Evolutionary conservation across 805 yeast genomes (phyloP), one percentile per base, ranked within the genome.

Genomic region (Zygoascus ofunaensis): DNA sequence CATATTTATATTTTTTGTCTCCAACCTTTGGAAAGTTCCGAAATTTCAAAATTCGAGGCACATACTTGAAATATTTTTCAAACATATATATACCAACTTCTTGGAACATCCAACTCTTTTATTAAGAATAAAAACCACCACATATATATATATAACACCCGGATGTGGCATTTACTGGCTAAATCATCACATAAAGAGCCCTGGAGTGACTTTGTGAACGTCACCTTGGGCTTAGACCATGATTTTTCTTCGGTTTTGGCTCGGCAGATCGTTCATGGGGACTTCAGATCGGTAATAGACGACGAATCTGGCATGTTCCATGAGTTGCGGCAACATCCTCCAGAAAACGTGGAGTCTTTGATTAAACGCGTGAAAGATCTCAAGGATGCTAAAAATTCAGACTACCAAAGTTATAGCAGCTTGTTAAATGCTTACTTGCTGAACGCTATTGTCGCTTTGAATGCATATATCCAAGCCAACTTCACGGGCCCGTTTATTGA

Each of bases 401-500:
- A n/a, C n/a, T n/a, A n/a, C n/a, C n/a, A n/a, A n/a, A n/a, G n/a
- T n/a, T n/a, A n/a, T 34, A 15, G 8, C 22, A 17, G n/a, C n/a
- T n/a, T n/a, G n/a, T 19, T 35, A 23, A 15, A 28, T 15, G 39
- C 39, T 5, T 23, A 28, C n/a, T 21, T 48, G 8, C 28, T 42
- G 21, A 14, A 72, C 15, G 83, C 85, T 2, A 70, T 85, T 48
- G 71, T 82, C 1, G 63, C 77, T 2, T 63, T 86, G 21, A 87
- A 87, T 57, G 58, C 74, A 1, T 89, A 82, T 57, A 65, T 83
- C 14, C 94, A 86, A 59, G 62, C 73, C 41, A 89, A 89, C 60
- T 85, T 72, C 61, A 85, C 95, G 0, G 97, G 97, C 5, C 96
- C 96, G 4, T 71, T 73, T 21, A 55, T 77, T 2, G 70, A 71